Evolutionary conservation across 1,284 basidiomycete species (phyloP), one percentile per base, ranked within the genome.

Genomic region (Omphalotus olearius): DNA sequence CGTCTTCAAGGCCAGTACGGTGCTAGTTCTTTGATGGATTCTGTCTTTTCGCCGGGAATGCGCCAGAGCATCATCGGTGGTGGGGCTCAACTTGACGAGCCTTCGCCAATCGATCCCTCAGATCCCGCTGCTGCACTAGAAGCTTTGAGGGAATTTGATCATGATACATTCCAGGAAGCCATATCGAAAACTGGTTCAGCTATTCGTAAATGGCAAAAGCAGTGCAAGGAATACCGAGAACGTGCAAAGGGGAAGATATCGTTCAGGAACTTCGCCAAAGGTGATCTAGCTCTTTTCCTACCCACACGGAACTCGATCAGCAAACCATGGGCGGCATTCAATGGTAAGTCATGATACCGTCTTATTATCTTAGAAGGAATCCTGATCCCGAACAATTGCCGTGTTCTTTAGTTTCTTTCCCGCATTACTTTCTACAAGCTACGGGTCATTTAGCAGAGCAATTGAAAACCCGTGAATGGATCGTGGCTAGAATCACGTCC

Each of bases 241-340:
- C 83, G 91, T 17, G 85, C 91, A 13, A 91, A 90, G 67, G 91
- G 93, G 54, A 96, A 95, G 71, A 94, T 98, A 51, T 90, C 93
- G 1, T 96, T 97, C 68, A 79, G 91, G 59, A 93, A 93, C 70
- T 98, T 98, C 61, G 77, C 86, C 3, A 92, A 92, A 64, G 93
- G 93, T 11, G 95, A 98, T 70, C 74, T 99, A 47, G 94, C 94
- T 0, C 75, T 99, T 35, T 99, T 99, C 69, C 73, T 99, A 26
- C 96, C 96, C 0, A 98, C 97, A 0, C 78, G 95, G 45, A 97
- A 97, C 66, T 91, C 93, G 16, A 81, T 91, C 1, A 86, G 88
- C 37, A 93, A 93, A 64, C 90, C 92, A 0, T 98, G 93, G 93
- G 94, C 94, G n/a, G 94, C 93, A 14, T 97, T 97, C 70, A 97